Evolutionary conservation across 73 alveolate genomes (phyloP).

Genomic region (Blepharisma japonicum): DNA sequence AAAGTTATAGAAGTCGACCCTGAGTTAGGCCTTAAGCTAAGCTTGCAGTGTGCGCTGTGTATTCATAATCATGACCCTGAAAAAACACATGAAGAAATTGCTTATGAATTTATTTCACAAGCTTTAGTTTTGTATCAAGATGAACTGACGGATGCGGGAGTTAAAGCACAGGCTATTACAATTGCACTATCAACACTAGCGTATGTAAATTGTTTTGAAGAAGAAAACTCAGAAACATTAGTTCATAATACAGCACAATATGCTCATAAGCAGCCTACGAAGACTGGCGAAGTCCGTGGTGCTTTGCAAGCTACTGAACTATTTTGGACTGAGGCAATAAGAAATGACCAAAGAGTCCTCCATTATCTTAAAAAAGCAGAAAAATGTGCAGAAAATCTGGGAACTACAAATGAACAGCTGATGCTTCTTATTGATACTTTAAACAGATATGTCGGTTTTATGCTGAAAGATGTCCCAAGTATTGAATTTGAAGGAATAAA

Average conservation of each 20-base stretch:
- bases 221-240: constrained; percentile 56
- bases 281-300: constrained; percentile 30
- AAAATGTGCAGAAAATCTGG: constrained; percentile 55
- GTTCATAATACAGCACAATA: constrained; percentile 51
- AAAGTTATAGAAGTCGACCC: background rate
- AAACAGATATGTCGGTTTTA: background rate
- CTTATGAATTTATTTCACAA: constrained; percentile 57
- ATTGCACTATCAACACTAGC: constrained; percentile 45
- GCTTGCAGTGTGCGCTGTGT: background rate
- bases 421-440: background rate
- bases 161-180: constrained; percentile 51
- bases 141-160: constrained; percentile 60
- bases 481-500: background rate
- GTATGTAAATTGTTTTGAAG: constrained; percentile 43
- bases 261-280: constrained; percentile 50
- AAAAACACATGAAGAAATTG: constrained; percentile 49
- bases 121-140: constrained; percentile 63
- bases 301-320: background rate
- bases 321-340: background rate
- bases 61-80: constrained; percentile 7
- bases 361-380: constrained; percentile 83
- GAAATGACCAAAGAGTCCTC: constrained; percentile 51
- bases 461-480: background rate
- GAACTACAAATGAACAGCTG: background rate
- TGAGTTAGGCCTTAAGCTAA: constrained; percentile 9